Conservation (phyloP, 495 filamentous ascomycete species). For the Tuber indicum region DNA sequence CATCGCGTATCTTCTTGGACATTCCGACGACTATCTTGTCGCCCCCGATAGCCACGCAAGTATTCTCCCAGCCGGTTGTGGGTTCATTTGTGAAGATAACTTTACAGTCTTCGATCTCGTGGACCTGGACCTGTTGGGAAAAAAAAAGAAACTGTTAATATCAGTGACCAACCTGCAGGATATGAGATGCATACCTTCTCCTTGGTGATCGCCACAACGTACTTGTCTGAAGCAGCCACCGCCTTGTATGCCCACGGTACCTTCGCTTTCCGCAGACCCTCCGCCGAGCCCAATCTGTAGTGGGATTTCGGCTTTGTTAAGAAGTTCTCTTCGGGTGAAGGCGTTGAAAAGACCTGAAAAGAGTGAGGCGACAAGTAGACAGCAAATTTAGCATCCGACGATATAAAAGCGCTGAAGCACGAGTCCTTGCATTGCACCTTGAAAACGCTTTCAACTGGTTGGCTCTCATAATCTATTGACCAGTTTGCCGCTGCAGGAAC, state of each 20-base stretch:
- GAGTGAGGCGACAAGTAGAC: slow-evolving; percentile 35
- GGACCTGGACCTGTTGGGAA: slow-evolving; percentile 36
- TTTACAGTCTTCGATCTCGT: slow-evolving; percentile 34
- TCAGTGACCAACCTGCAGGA: neutral
- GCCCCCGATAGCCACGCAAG: slow-evolving; percentile 30
- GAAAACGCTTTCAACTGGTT: slow-evolving; percentile 32
- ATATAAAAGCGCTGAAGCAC: slow-evolving; percentile 34
- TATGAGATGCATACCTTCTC: slow-evolving; percentile 29
- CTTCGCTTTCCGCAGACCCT: slow-evolving; percentile 40
- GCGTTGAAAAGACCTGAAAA: slow-evolving; percentile 39
- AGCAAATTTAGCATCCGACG: slow-evolving; percentile 32
- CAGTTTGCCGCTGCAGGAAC: slow-evolving; percentile 22
- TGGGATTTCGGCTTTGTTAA: slow-evolving; percentile 30
- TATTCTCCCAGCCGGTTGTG: slow-evolving; percentile 39
- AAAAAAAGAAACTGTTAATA: slow-evolving; percentile 9
- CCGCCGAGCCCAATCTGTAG: slow-evolving; percentile 33
- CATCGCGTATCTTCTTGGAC: slow-evolving; percentile 29
- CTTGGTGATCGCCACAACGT: slow-evolving; percentile 37
- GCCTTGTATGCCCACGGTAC: slow-evolving; percentile 35
- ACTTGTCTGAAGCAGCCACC: slow-evolving; percentile 36
- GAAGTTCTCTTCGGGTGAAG: slow-evolving; percentile 19
- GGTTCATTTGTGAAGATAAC: slow-evolving; percentile 35
- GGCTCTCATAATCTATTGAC: slow-evolving; percentile 30
- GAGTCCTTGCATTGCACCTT: slow-evolving; percentile 39
- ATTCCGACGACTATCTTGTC: slow-evolving; percentile 38